Percentiles rank a stretch among this genome's conserved stretches.
Evolutionary conservation across 2,329 filamentous ascomycete species (phyloP).

Genomic region (Oidium heveae): DNA sequence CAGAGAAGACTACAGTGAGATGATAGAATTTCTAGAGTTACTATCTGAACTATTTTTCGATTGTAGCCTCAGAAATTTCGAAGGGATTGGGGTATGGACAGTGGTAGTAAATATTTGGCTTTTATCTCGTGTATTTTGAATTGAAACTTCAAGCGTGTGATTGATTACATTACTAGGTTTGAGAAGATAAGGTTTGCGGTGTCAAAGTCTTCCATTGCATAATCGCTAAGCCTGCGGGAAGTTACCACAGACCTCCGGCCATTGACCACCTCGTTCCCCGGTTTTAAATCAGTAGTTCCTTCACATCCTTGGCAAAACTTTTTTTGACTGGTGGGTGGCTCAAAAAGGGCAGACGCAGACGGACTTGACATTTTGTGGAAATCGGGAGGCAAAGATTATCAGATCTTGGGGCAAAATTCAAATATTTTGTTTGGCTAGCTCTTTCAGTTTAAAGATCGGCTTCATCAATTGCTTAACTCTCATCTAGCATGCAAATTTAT

Average conservation of each 20-base stretch:
- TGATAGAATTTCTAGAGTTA: constrained; percentile 2
- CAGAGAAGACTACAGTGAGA: constrained; percentile 2
- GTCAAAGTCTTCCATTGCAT: neutral
- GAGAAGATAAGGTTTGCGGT: neutral
- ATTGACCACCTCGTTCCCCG: too few relatives aligned
- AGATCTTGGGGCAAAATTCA: too few relatives aligned
- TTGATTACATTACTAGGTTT: neutral
- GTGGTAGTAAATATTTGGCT: constrained; percentile 39
- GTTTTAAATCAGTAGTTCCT: too few relatives aligned
- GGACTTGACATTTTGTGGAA: too few relatives aligned
- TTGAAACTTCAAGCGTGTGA: neutral
- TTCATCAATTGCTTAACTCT: too few relatives aligned
- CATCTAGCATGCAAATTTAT: too few relatives aligned
- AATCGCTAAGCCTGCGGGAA: neutral
- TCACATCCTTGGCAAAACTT: too few relatives aligned
- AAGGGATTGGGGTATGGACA: constrained; percentile 42
- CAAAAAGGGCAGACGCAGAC: too few relatives aligned
- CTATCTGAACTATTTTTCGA: constrained; percentile 29
- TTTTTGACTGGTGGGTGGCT: too few relatives aligned
- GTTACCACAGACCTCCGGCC: neutral
- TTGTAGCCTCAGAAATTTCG: constrained; percentile 22
- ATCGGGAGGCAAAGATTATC: too few relatives aligned
- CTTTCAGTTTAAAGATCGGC: too few relatives aligned
- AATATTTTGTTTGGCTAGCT: too few relatives aligned
- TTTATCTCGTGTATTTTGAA: neutral